Evolutionary conservation across 805 yeast genomes (phyloP), one percentile per base, ranked within the genome.

Genomic region (Limtongozyma cylindracea): DNA sequence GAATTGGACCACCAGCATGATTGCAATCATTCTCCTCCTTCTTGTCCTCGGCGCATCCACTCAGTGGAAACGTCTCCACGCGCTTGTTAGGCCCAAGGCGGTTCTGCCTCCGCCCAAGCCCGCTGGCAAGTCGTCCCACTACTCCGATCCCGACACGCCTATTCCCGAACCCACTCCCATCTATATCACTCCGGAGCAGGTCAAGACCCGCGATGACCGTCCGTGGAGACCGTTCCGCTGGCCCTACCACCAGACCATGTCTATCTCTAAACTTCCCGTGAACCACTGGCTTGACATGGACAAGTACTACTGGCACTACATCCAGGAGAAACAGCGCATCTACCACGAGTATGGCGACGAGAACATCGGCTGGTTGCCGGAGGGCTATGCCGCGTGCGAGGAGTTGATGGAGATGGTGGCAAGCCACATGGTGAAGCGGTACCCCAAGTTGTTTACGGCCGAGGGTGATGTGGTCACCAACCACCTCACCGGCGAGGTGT

Each of bases 251-350:
- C 80, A 70, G 41, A 70, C 78, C 2, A 70, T 70, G 80, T 58
- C 71, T 10, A 67, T 70, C 22, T 69, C 55, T 47, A 65, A 62
- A 36, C 49, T 70, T n/a, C 74, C 69, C 35, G 49, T 66, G 17
- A 68, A 69, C 39, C 72, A 70, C 42, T 70, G 80, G 80, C 43
- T 70, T 30, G 78, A 70, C 33, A 70, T 70, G 78, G 80, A 70
- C 39, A 69, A 67, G 38, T 70, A 65, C 41, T 70, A 68, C 35
- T 50, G 63, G 39, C 67, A 63, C 29, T 70, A 70, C 32, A 56
- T 68, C 25, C 49, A 58, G 28, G 77, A 70, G 34, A 68, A 67
- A 40, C 41, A 56, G 33, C 45, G 73, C 26, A 57, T 70, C 20
- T 53, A 56, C 38, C 56, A 54, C 32, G 43, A 53, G 21, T 64